These are phyloP conservation scores for Pyropia haitanensis DNA, from an alignment of 23 red algal species.

Conservation along the genomic window DNA sequence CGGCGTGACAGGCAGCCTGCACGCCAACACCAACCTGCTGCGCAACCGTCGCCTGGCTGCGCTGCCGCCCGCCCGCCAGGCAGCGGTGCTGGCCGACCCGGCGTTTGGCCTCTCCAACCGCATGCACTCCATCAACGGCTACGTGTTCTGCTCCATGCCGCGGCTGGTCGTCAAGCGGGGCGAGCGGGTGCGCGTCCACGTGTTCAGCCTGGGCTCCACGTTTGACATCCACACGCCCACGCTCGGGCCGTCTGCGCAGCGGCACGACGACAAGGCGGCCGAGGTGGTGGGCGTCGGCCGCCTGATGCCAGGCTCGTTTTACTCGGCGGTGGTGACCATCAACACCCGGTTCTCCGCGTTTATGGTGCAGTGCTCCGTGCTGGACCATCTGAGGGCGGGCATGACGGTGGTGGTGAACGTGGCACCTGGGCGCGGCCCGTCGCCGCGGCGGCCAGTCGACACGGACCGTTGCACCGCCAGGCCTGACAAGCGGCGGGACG, in stretches of 20 bases:
- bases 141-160: conserved; percentile 16
- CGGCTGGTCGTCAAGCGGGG: conserved; percentile 1
- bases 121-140: conserved; percentile 39
- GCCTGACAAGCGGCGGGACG: neutral
- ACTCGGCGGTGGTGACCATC: conserved; percentile 5
- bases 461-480: too few species aligned
- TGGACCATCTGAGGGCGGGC: conserved; percentile 18
- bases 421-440: too few species aligned
- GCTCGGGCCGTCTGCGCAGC: conserved; percentile 3
- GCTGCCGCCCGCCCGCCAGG: conserved; percentile 2
- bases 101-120: conserved; percentile 15
- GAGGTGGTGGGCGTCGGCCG: too few species aligned
- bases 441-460: too few species aligned
- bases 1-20: conserved; percentile 4
- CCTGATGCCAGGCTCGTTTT: conserved; percentile 25
- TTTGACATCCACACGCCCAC: conserved; percentile 30
- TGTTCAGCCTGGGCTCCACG: conserved; percentile 15
- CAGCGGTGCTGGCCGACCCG: conserved; percentile 4
- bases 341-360: neutral
- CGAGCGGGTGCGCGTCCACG: conserved; percentile 14
- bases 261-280: conserved; percentile 9
- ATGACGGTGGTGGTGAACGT: conserved; percentile 20
- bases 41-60: neutral
- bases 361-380: conserved; percentile 8
- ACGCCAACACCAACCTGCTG: conserved; percentile 11